These are phyloP conservation scores for Exophiala mesophila DNA, from an alignment of 2,329 filamentous ascomycete genomes.

Conservation along the genomic window DNA sequence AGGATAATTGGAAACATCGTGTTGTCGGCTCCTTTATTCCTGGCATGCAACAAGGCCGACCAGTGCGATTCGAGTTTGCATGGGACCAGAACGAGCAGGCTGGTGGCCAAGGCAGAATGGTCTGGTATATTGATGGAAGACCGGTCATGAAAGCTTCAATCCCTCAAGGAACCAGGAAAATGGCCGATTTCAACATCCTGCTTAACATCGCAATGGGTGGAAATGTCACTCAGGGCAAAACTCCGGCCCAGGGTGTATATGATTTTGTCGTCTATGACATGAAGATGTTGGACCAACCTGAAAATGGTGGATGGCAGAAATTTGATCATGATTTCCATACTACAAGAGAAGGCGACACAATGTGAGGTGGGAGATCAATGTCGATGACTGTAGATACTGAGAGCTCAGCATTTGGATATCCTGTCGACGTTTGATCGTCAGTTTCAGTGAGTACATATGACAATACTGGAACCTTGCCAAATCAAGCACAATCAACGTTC, in stretches of 20 bases:
- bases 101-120: slow-evolving; percentile 11
- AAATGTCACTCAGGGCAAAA: slow-evolving; percentile 25
- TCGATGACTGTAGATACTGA: too few species aligned
- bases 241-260: slow-evolving; percentile 21
- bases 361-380: slow-evolving; percentile 13
- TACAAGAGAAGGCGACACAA: slow-evolving; percentile 19
- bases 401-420: too few species aligned
- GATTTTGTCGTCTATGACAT: slow-evolving; percentile 25
- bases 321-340: slow-evolving; percentile 23
- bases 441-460: too few species aligned
- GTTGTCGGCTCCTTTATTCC: slow-evolving; percentile 19
- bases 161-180: slow-evolving; percentile 18
- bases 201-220: slow-evolving; percentile 28
- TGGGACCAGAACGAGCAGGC: slow-evolving; percentile 19
- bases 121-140: slow-evolving; percentile 27
- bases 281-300: slow-evolving; percentile 22
- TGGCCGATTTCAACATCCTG: slow-evolving; percentile 24
- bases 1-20: slow-evolving; percentile 25
- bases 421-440: too few species aligned
- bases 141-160: slow-evolving; percentile 26
- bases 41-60: slow-evolving; percentile 19
- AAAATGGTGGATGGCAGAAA: slow-evolving; percentile 22
- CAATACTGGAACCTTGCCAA: too few species aligned
- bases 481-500: too few species aligned
- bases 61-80: slow-evolving; percentile 25